Evolutionary conservation across 768 basidiomycete species (phyloP).

Genomic region (Suillus decipiens): DNA sequence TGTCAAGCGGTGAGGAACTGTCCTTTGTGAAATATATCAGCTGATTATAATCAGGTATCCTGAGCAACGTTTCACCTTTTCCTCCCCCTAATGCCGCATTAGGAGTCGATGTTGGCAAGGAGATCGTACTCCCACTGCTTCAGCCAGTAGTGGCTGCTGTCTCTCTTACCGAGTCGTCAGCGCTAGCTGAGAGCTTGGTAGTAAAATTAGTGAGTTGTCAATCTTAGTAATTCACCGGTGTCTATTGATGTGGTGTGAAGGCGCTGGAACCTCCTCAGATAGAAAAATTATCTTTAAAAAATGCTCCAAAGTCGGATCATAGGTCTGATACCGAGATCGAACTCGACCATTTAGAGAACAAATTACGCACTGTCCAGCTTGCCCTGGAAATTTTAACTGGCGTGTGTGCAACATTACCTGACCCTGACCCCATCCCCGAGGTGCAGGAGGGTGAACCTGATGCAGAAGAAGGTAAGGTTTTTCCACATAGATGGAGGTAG

Average conservation of each 20-base stretch:
- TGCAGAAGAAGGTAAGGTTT: conserved; percentile 37
- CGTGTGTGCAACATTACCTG: conserved; percentile 84
- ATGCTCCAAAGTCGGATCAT: conserved; percentile 76
- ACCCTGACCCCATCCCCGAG: conserved; percentile 67
- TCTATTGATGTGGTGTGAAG: conserved; percentile 31
- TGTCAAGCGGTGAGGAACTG: conserved; percentile 62
- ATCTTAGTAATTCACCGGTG: background rate
- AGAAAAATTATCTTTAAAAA: conserved; percentile 61
- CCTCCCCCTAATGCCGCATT: conserved; percentile 67
- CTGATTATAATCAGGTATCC: conserved; percentile 51
- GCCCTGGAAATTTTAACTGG: conserved; percentile 89
- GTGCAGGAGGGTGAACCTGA: conserved; percentile 34
- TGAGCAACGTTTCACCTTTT: conserved; percentile 76
- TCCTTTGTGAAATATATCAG: background rate
- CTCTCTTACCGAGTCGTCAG: conserved; percentile 52
- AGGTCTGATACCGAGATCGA: conserved; percentile 66
- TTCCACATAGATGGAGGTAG: conserved; percentile 28
- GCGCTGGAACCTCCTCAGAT: conserved; percentile 47
- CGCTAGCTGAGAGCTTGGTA: conserved; percentile 52
- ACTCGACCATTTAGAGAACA: conserved; percentile 72
- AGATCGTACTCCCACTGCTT: conserved; percentile 70
- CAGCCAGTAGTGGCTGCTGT: conserved; percentile 64
- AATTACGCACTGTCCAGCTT: conserved; percentile 72
- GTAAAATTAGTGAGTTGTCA: conserved; percentile 45
- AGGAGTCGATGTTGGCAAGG: conserved; percentile 67